Evolutionary conservation across 257 asterid genomes (phyloP).

Genomic region (Fraxinus cuspidata): DNA sequence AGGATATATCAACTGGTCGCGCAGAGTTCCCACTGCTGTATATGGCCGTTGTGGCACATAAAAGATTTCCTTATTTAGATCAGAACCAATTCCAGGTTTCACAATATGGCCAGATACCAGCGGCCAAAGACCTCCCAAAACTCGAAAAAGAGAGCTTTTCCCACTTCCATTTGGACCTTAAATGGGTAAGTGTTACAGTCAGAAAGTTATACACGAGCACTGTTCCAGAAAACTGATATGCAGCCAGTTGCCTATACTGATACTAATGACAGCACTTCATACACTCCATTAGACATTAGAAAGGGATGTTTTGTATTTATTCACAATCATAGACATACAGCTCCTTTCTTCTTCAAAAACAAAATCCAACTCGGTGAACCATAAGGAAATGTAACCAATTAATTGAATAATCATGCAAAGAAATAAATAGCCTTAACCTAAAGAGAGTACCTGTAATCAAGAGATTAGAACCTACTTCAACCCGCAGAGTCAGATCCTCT

Average conservation of each 20-base stretch:
- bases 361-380: neutral
- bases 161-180: slow-evolving; percentile 99
- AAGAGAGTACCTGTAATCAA: slow-evolving; percentile 79
- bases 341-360: neutral
- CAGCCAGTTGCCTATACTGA: slow-evolving; percentile 19
- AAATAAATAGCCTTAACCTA: slow-evolving; percentile 20
- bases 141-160: slow-evolving; percentile 98
- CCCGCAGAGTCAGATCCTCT: slow-evolving; percentile 77
- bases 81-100: slow-evolving; percentile 99
- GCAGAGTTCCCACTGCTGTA: slow-evolving; percentile 96
- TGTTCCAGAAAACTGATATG: slow-evolving; percentile 19
- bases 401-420: slow-evolving; percentile 18
- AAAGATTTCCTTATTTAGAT: slow-evolving; percentile 94
- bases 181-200: slow-evolving; percentile 27
- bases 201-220: slow-evolving; percentile 6
- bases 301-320: slow-evolving; percentile 8
- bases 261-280: neutral
- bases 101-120: slow-evolving; percentile 89
- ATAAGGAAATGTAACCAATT: neutral
- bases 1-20: slow-evolving; percentile 98
- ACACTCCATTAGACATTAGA: slow-evolving; percentile 9
- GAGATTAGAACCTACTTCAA: slow-evolving; percentile 98
- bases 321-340: slow-evolving; percentile 9
- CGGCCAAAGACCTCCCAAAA: slow-evolving; percentile 99
- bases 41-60: slow-evolving; percentile 99